Evolutionary conservation across 495 filamentous ascomycete genomes (phyloP), one percentile per base, ranked within the genome.

Genomic region (Penicillium taxi): DNA sequence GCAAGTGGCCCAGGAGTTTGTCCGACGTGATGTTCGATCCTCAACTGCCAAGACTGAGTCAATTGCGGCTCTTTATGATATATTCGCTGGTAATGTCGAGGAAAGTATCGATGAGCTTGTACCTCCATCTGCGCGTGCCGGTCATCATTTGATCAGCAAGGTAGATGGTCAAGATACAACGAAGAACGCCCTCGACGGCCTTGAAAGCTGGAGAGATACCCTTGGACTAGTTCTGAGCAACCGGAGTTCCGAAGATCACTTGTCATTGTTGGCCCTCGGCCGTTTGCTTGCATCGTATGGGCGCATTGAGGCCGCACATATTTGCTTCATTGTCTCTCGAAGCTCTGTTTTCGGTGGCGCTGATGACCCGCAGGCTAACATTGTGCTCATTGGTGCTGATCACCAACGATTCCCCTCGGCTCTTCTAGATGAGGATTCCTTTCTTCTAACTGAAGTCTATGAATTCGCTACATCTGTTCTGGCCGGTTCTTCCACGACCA

Each of bases 51-150:
- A 84, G 37, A 82, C 82, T 16, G 81, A 94, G 52, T 84, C 89
- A 6, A 68, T 96, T 26, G 87, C 93, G 12, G 83, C 87, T 5
- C 64, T 96, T 9, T 99, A 96, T 55, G 83, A 89, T 47, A 80
- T 94, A 5, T 84, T 99, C 41, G 88, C 88, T 19, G 89, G 91
- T 0, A 96, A 95, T 49, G 76, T 81, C 41, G 90, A 96, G 39
- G 93, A 96, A 45, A 90, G 87, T 43, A 76, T 96, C 20, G 91
- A 99, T 56, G 88, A 96, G 50, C 77, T 99, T 30, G 91, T 99
- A n/a, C 90, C 91, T 7, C 81, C 82, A 15, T 91, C 89, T 37
- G 93, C 91, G 26, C 75, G 93, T 21, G 85, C 89, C 30, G 93
- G 93, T 4, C 75, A 96, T 41, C 86, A 91, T 54, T 82, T 99